Percentiles rank a stretch among this genome's conserved stretches.
Evolutionary conservation across 2,329 filamentous ascomycete genomes (phyloP).

Genomic region (Teratosphaeria pseudoeucalypti): DNA sequence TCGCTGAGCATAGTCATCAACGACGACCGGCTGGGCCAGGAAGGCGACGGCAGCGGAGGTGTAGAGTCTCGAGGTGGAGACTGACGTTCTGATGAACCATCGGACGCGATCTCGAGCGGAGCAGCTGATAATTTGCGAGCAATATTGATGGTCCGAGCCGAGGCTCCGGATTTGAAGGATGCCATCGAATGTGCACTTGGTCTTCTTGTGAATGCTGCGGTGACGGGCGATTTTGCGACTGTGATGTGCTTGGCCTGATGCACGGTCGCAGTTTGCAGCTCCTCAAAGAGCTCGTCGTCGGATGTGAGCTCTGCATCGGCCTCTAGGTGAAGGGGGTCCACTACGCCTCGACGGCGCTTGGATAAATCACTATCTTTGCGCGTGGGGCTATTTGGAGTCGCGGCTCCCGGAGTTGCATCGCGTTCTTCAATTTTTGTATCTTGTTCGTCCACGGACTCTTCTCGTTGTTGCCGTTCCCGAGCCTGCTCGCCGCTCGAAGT

Average conservation of each 20-base stretch:
- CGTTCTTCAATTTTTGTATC: not conserved
- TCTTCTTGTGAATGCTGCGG: conserved; percentile 46
- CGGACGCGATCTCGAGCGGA: not conserved
- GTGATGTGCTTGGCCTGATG: conserved; percentile 73
- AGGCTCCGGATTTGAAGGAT: conserved; percentile 13
- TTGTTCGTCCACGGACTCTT: not conserved
- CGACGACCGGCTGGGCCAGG: not conserved
- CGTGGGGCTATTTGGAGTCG: conserved; percentile 1
- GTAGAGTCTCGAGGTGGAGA: not conserved
- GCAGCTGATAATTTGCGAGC: conserved; percentile 6
- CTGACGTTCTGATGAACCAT: conserved; percentile 1
- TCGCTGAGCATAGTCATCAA: not conserved
- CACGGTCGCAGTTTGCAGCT: conserved; percentile 69
- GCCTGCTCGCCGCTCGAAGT: not conserved
- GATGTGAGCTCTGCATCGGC: conserved; percentile 44
- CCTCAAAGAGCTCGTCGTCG: conserved; percentile 64
- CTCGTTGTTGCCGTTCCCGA: not conserved
- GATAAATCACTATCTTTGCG: conserved; percentile 19
- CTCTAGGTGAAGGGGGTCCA: conserved; percentile 30
- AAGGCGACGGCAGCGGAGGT: not conserved
- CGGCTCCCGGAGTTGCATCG: not conserved
- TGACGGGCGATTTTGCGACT: conserved; percentile 74
- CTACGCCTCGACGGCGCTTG: conserved; percentile 30
- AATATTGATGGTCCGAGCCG: conserved; percentile 16
- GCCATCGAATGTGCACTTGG: conserved; percentile 14